Conservation (phyloP, 2,329 filamentous ascomycete genomes). For the Ustulina deusta region DNA sequence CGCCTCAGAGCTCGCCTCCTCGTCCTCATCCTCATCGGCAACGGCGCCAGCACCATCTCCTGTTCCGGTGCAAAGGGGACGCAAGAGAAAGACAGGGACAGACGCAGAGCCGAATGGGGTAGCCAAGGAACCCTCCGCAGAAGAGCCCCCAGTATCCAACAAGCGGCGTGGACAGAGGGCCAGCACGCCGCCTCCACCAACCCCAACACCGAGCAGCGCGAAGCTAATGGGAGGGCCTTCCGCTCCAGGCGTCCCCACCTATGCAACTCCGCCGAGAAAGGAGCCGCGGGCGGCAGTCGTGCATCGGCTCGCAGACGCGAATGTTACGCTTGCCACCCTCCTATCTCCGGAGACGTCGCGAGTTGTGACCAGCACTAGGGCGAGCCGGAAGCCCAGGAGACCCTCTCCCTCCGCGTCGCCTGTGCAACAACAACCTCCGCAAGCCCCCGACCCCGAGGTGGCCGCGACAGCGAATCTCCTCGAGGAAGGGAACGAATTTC, state of each 20-base stretch:
- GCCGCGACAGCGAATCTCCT: slow-evolving; percentile 79
- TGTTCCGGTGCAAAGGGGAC: slow-evolving; percentile 52
- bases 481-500: slow-evolving; percentile 78
- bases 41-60: slow-evolving; percentile 43
- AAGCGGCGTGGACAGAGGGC: slow-evolving; percentile 45
- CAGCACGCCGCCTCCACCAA: slow-evolving; percentile 55
- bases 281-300: slow-evolving; percentile 58
- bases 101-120: slow-evolving; percentile 8
- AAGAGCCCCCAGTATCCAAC: slow-evolving; percentile 48
- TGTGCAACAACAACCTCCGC: slow-evolving; percentile 59
- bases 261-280: slow-evolving; percentile 50
- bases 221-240: slow-evolving; percentile 55
- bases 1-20: slow-evolving; percentile 39
- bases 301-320: slow-evolving; percentile 71
- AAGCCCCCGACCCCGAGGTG: slow-evolving; percentile 47
- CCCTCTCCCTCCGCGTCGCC: slow-evolving; percentile 54
- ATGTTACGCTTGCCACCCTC: slow-evolving; percentile 75
- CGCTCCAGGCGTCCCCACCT: slow-evolving; percentile 27
- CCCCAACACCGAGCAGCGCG: slow-evolving; percentile 61
- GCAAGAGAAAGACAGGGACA: slow-evolving; percentile 45
- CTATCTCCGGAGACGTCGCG: slow-evolving; percentile 78
- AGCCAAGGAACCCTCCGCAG: slow-evolving; percentile 20
- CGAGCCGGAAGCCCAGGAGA: slow-evolving; percentile 57
- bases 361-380: slow-evolving; percentile 67
- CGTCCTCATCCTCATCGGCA: slow-evolving; percentile 30